Evolutionary conservation across 805 yeast genomes (phyloP).

Genomic region (Saturnispora hagleri): DNA sequence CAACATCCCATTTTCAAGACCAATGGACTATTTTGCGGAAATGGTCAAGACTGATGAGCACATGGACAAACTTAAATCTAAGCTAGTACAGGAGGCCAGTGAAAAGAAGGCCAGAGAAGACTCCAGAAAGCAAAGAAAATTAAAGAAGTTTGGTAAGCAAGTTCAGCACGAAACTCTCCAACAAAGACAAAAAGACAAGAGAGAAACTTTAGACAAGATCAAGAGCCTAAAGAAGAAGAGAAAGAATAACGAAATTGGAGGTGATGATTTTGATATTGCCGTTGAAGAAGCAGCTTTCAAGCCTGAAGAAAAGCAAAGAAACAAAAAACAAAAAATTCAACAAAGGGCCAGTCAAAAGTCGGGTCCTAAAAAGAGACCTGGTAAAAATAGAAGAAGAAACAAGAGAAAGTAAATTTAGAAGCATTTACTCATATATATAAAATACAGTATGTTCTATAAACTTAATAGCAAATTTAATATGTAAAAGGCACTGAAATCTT

Average conservation of each 20-base stretch:
- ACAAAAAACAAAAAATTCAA: constrained; percentile 49
- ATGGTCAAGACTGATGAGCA: constrained; percentile 98
- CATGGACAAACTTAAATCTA: constrained; percentile 85
- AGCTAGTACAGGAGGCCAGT: constrained; percentile 63
- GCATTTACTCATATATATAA: neutral
- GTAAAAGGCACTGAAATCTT: neutral
- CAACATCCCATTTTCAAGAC: constrained; percentile 84
- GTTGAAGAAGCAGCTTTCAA: constrained; percentile 79
- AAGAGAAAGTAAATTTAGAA: constrained; percentile 13
- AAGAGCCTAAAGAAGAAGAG: constrained; percentile 87
- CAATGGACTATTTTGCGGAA: constrained; percentile 94
- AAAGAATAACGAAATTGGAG: constrained; percentile 59
- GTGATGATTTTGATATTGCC: constrained; percentile 81
- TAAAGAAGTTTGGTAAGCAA: constrained; percentile 96
- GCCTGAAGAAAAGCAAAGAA: constrained; percentile 28
- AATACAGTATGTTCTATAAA: constrained; percentile 2
- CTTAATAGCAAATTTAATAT: neutral
- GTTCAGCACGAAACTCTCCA: constrained; percentile 90
- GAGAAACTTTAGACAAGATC: constrained; percentile 80
- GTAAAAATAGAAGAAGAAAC: constrained; percentile 44
- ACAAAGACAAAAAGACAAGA: constrained; percentile 88
- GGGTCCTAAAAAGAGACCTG: constrained; percentile 39
- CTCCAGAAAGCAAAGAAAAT: constrained; percentile 86
- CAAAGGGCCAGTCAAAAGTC: constrained; percentile 33
- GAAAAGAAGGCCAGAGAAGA: constrained; percentile 88